Evolutionary conservation across 257 asterid genomes (phyloP).

Genomic region (Lithospermum erythrorhizon): DNA sequence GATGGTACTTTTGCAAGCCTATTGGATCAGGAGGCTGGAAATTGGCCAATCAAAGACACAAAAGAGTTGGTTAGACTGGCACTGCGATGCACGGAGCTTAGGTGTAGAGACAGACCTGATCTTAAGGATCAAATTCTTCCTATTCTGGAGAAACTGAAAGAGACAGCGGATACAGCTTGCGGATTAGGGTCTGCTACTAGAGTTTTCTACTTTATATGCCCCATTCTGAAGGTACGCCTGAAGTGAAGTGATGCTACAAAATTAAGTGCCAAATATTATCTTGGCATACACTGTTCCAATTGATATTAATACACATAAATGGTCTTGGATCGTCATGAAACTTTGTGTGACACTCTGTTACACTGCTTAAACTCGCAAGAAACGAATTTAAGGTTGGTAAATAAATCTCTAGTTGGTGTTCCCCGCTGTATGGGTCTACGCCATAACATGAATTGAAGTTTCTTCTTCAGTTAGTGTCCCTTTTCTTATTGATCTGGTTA

Average conservation of each 20-base stretch:
- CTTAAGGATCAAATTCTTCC: slow-evolving; percentile 49
- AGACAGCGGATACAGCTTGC: slow-evolving; percentile 32
- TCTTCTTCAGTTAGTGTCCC: neutral
- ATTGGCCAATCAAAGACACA: slow-evolving; percentile 69
- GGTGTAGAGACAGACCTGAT: slow-evolving; percentile 59
- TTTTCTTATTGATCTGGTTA: slow-evolving; percentile 1
- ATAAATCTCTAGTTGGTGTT: no score
- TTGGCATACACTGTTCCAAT: no score
- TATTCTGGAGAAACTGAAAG: slow-evolving; percentile 48
- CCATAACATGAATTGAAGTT: no score
- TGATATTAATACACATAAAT: no score
- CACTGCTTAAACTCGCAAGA: no score
- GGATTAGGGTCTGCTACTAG: slow-evolving; percentile 16
- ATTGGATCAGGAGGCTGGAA: slow-evolving; percentile 50
- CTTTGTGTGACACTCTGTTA: no score
- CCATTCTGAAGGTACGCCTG: slow-evolving; percentile 55
- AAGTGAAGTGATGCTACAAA: no score
- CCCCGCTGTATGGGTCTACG: no score
- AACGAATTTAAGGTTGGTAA: no score
- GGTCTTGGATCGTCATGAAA: no score
- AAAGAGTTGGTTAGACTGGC: slow-evolving; percentile 44
- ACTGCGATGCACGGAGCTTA: slow-evolving; percentile 59
- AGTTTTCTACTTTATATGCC: slow-evolving; percentile 45
- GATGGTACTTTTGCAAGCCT: slow-evolving; percentile 24
- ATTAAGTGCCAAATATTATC: no score